These are phyloP conservation scores for Eucalyptus marginata DNA, from an alignment of 345 rosid species.

Conservation along the genomic window DNA sequence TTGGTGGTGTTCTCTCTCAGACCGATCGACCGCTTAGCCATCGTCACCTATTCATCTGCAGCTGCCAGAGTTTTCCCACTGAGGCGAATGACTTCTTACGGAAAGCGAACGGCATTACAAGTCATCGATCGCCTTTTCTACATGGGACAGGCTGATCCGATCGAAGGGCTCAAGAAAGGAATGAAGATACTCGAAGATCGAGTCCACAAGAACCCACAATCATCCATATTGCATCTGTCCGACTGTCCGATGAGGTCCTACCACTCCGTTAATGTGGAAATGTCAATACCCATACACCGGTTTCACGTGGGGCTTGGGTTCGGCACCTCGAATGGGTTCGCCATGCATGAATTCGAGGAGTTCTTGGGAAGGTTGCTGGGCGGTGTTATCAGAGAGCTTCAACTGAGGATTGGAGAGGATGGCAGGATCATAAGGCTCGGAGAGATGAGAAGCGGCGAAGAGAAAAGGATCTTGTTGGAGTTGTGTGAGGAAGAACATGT, in stretches of 20 bases:
- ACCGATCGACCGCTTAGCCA: slow-evolving; percentile 62
- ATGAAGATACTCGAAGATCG: slow-evolving; percentile 74
- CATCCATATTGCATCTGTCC: slow-evolving; percentile 59
- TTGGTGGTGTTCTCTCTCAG: slow-evolving; percentile 65
- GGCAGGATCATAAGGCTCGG: slow-evolving; percentile 40
- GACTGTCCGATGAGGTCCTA: slow-evolving; percentile 50
- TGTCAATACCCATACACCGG: slow-evolving; percentile 46
- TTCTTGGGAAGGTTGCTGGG: slow-evolving; percentile 47
- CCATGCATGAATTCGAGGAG: slow-evolving; percentile 77
- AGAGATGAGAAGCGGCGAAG: slow-evolving; percentile 57
- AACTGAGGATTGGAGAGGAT: slow-evolving; percentile 61
- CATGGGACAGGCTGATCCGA: slow-evolving; percentile 64
- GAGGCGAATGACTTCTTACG: slow-evolving; percentile 75
- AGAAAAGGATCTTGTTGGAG: slow-evolving; percentile 46
- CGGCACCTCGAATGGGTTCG: slow-evolving; percentile 54
- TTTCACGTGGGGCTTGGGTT: slow-evolving; percentile 78
- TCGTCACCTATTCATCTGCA: slow-evolving; percentile 74
- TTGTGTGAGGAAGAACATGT: slow-evolving; percentile 32
- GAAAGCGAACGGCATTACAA: slow-evolving; percentile 62
- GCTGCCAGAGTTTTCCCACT: slow-evolving; percentile 74
- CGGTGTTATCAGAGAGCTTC: slow-evolving; percentile 46
- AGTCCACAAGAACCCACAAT: slow-evolving; percentile 52
- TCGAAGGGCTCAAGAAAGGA: slow-evolving; percentile 72
- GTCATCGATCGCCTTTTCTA: slow-evolving; percentile 81
- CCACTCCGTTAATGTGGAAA: slow-evolving; percentile 27